Evolutionary conservation across 192 early-diverging fungal species (phyloP), one percentile per base, ranked within the genome.

Genomic region (Spinellus fusiger): DNA sequence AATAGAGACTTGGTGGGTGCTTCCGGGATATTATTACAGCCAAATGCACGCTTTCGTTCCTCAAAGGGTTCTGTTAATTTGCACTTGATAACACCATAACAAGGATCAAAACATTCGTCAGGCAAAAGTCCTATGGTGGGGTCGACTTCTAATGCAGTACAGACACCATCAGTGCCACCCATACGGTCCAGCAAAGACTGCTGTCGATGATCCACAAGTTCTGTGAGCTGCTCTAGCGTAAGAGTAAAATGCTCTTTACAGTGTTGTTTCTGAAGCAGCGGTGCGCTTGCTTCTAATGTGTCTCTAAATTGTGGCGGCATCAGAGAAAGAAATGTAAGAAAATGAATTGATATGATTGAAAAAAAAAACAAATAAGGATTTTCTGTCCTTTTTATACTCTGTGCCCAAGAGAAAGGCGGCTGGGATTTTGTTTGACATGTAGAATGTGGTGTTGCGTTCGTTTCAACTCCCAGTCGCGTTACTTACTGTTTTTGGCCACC

Each of bases 191-290:
- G 80, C 29, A 71, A 66, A 6, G 73, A 74, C 32, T 79, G 79
- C 69, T 85, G 76, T 67, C 84, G 86, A 26, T 86, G 84, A 58
- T 90, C 88, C 28, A 87, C 73, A 61, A 90, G 66, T 10, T 72
- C 28, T 12, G 22, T 16, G 9, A 60, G 47, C 47, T 60, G 47
- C 20, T 60, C 48, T 3, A 32, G 48, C 3, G 59, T 49, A 18
- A 60, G n/a, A 31, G 34, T 15, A 44, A 56, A 56, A 25, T 22
- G 18, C 35, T 56, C 31, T 28, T 52, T 52, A 29, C 35, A 20
- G 54, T 20, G 23, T 27, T 59, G 35, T n/a, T 59, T 2, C 4
- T 44, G 56, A 26, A 59, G 40, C 27, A 59, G 40, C 12, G 56
- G 56, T n/a, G 56, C 37, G 15, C 37, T 46, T 40, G 40, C 20